Percentiles rank a stretch among this genome's conserved stretches.
Conservation (phyloP, 73 alveolate species). For the Symbiodinium natans region DNA sequence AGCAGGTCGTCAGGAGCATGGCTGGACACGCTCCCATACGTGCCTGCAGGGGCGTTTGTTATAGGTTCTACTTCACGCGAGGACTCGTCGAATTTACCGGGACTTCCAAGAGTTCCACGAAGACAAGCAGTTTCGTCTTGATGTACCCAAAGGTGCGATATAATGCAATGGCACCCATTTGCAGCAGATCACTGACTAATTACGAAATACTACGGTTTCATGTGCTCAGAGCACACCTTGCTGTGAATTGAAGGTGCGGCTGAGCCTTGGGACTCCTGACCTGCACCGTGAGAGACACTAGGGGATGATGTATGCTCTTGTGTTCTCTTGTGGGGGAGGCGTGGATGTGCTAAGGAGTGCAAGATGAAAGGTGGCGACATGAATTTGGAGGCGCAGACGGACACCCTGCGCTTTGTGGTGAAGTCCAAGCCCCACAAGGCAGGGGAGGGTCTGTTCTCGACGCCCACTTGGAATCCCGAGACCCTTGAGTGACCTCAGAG, state of each 20-base stretch:
- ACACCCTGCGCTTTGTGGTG: conserved; percentile 43
- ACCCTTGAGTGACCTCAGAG: too few relatives aligned
- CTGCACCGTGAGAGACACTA: background rate
- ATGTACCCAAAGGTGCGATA: conserved; percentile 56
- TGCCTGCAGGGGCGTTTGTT: too few relatives aligned
- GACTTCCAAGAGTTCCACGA: conserved; percentile 83
- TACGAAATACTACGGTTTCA: too few relatives aligned
- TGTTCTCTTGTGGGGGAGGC: background rate
- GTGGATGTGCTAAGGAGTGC: background rate
- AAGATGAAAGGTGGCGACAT: conserved; percentile 91
- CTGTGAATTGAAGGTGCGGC: conserved; percentile 26
- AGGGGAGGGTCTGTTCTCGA: background rate
- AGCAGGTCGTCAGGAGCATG: conserved; percentile 34
- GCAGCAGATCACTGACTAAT: too few relatives aligned
- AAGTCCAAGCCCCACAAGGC: conserved; percentile 89
- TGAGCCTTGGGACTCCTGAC: conserved; percentile 43
- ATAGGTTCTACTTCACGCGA: too few relatives aligned
- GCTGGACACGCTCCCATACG: too few relatives aligned
- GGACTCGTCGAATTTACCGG: conserved; percentile 62
- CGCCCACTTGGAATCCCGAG: too few relatives aligned
- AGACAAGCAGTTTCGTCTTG: conserved; percentile 70
- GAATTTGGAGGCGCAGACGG: conserved; percentile 86
- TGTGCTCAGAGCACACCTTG: too few relatives aligned
- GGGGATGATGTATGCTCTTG: background rate
- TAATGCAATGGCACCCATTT: too few relatives aligned